Conservation (phyloP, 2,329 filamentous ascomycete genomes). For the Fusarium heterosporum region DNA sequence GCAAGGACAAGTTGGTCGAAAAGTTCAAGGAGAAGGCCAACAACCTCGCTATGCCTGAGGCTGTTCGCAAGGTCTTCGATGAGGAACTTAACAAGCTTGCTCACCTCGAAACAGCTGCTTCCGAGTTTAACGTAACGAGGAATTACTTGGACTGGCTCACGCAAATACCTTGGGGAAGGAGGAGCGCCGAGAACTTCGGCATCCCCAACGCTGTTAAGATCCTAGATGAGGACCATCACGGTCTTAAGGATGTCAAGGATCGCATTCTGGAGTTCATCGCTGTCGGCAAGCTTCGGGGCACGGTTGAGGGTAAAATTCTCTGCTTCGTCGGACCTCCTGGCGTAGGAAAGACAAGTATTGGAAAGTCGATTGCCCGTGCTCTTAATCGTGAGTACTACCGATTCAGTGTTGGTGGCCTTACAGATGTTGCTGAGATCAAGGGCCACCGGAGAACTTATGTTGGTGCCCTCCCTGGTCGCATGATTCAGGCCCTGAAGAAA, state of each 20-base stretch:
- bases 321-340: conserved; percentile 98
- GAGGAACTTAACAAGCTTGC: conserved; percentile 98
- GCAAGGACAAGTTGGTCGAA: conserved; percentile 97
- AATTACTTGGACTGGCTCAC: conserved; percentile 99
- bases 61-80: conserved; percentile 96
- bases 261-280: conserved; percentile 98
- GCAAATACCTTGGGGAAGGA: conserved; percentile 96
- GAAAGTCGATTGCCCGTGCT: conserved; percentile 95
- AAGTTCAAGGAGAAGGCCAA: conserved; percentile 96
- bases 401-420: conserved; percentile 96
- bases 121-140: conserved; percentile 97
- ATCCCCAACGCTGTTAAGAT: conserved; percentile 92
- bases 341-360: conserved; percentile 98
- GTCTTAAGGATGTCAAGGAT: conserved; percentile 97
- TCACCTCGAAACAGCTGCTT: conserved; percentile 93
- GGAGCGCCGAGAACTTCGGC: conserved; percentile 95
- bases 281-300: conserved; percentile 95
- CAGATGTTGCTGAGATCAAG: conserved; percentile 98
- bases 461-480: conserved; percentile 91
- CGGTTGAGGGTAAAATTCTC: conserved; percentile 97
- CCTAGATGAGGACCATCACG: conserved; percentile 95
- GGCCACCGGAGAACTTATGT: conserved; percentile 97
- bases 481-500: conserved; percentile 98
- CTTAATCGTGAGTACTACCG: conserved; percentile 97
- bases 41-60: conserved; percentile 96